These are phyloP conservation scores for Xylaria grammica DNA, from an alignment of 495 filamentous ascomycete species.

Conservation along the genomic window DNA sequence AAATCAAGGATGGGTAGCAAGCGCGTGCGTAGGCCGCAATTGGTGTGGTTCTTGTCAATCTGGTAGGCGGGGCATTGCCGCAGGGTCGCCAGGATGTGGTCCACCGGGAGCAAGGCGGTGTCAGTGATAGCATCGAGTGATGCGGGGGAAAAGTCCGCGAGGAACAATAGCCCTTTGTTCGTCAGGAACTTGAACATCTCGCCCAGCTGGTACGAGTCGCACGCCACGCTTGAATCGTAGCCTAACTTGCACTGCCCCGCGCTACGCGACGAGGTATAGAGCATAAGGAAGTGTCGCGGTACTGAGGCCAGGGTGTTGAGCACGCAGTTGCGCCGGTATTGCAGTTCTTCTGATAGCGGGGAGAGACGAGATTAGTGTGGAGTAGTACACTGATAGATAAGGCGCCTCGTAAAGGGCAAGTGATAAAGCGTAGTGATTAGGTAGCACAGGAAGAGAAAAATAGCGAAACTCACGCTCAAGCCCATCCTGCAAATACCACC, in stretches of 20 bases:
- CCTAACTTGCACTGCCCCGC: slow-evolving; percentile 74
- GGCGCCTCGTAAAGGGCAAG: background rate
- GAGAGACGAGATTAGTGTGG: slow-evolving; percentile 18
- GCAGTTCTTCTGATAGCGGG: slow-evolving; percentile 65
- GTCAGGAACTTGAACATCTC: slow-evolving; percentile 83
- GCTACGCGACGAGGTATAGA: slow-evolving; percentile 65
- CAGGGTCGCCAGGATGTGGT: slow-evolving; percentile 40
- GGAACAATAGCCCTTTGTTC: slow-evolving; percentile 56
- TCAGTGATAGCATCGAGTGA: slow-evolving; percentile 41
- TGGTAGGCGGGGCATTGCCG: slow-evolving; percentile 73
- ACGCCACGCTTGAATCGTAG: slow-evolving; percentile 74
- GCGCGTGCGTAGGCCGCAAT: slow-evolving; percentile 75
- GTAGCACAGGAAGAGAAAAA: background rate
- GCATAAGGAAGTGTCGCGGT: slow-evolving; percentile 70
- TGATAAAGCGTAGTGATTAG: background rate
- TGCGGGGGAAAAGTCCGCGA: slow-evolving; percentile 48
- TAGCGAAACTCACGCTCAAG: slow-evolving; percentile 66
- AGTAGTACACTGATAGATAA: too few species aligned
- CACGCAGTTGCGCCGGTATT: slow-evolving; percentile 70
- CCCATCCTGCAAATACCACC: slow-evolving; percentile 75
- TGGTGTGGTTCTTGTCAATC: slow-evolving; percentile 75
- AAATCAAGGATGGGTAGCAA: slow-evolving; percentile 71
- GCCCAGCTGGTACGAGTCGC: slow-evolving; percentile 85
- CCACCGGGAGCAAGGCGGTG: slow-evolving; percentile 41
- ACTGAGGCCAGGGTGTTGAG: slow-evolving; percentile 78